Percentiles rank a stretch among this genome's conserved stretches.
Evolutionary conservation across 441 rosid species (phyloP).

Genomic region (Populus hybrid): DNA sequence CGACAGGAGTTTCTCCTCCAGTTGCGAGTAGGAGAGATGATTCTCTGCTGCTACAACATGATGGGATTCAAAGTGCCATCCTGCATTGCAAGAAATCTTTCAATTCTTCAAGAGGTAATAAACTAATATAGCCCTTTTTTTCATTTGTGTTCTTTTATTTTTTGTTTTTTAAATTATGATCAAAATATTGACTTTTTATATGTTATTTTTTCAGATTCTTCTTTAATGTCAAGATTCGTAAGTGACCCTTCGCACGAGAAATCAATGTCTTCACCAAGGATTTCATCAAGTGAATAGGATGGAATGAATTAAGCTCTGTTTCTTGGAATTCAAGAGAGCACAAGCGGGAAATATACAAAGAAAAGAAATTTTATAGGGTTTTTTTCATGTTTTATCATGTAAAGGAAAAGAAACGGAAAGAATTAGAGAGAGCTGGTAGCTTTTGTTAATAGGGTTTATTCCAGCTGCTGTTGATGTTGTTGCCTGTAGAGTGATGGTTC

Average conservation of each 20-base stretch:
- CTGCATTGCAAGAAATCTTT: conserved; percentile 91
- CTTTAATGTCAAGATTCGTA: conserved; percentile 37
- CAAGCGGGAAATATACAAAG: too few species aligned
- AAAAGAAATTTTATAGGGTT: not conserved
- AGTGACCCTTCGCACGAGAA: too few species aligned
- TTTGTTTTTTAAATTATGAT: not conserved
- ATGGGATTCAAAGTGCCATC: conserved; percentile 90
- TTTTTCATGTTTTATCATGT: conserved; percentile 10
- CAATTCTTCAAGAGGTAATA: conserved; percentile 67
- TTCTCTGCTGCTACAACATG: conserved; percentile 77
- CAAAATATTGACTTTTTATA: not conserved
- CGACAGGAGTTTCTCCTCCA: conserved; percentile 10
- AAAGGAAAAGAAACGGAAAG: not conserved
- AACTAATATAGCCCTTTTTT: not conserved
- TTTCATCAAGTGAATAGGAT: too few species aligned
- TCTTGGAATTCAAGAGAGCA: too few species aligned
- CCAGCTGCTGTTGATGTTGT: conserved; percentile 1
- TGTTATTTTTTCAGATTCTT: conserved; percentile 38
- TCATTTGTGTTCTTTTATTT: not conserved
- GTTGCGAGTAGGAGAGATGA: conserved; percentile 67
- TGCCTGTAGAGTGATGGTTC: conserved; percentile 39
- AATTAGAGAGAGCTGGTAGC: conserved; percentile 7
- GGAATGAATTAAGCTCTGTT: too few species aligned
- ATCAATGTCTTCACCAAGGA: too few species aligned
- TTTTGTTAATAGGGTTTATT: conserved; percentile 11